Base-by-base conservation (phyloP, 139 green algal species). In the Chlorella sp. region DNA sequence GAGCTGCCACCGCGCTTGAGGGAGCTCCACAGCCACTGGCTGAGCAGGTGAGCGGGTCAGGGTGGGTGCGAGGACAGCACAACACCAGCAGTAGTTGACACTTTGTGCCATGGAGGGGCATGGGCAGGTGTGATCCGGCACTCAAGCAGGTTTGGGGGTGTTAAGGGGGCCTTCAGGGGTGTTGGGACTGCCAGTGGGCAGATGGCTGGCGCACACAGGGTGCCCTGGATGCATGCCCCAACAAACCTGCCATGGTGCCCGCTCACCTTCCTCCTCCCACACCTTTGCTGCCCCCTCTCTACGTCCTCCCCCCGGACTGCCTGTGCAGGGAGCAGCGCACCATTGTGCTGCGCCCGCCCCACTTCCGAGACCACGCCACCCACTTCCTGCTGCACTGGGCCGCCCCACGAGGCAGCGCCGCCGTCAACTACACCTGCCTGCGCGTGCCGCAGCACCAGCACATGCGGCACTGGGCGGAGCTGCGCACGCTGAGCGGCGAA, bases 1-100 rank as follows among this genome's bases (percentile, higher is more conserved):
- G 22, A 89, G 86, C 91, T 95, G 85, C 93, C 92, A 12, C 34
- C 66, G 4, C 80, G 93, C 3, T 83, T 95, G 71, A 34, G 86
- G 32, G 28, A 92, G 83, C 68, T 95, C 69, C 80, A 94, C 89
- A 92, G 86, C 85, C 93, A 95, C 88, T 95, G 93, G 93, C 91
- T 94, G 3, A 57, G 39, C 89, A 92, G 91, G 91, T 91, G 77
- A 22, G 77, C 4, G 22, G 48, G 48, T n/a, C n/a, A 57, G 48
- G 48, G n/a, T n/a, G n/a, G n/a, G n/a, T n/a, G n/a, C n/a, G n/a
- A n/a, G n/a, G n/a, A n/a, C n/a, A n/a, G n/a, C n/a, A n/a, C n/a
- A n/a, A n/a, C n/a, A n/a, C n/a, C n/a, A n/a, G n/a, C n/a, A n/a
- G n/a, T n/a, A n/a, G n/a, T n/a, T n/a, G n/a, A n/a, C n/a, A n/a